Evolutionary conservation across 1,284 basidiomycete genomes (phyloP).

Genomic region (Sporisorium scitamineum): DNA sequence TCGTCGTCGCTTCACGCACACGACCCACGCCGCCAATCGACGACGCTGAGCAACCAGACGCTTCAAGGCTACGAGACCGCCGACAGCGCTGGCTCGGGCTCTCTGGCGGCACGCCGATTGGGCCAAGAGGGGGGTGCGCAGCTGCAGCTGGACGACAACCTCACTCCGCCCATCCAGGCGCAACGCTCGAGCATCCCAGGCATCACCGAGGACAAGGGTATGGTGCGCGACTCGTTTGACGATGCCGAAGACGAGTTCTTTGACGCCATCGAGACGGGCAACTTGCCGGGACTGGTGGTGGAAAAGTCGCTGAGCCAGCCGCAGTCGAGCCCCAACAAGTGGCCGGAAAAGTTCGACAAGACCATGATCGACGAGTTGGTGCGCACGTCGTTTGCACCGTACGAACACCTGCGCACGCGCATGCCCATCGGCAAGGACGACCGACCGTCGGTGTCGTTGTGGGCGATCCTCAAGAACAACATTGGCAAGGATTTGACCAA

Average conservation of each 20-base stretch:
- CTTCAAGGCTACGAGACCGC: constrained; percentile 20
- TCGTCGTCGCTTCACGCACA: constrained; percentile 8
- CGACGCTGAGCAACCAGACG: constrained; percentile 21
- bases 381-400: constrained; percentile 70
- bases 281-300: constrained; percentile 62
- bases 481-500: constrained; percentile 97
- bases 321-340: constrained; percentile 18
- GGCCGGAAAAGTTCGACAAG: constrained; percentile 50
- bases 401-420: constrained; percentile 76
- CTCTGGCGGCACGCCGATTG: constrained; percentile 42
- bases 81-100: constrained; percentile 13
- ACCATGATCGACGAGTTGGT: constrained; percentile 44
- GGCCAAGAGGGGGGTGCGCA: constrained; percentile 36
- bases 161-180: constrained; percentile 32
- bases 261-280: constrained; percentile 87
- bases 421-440: constrained; percentile 83
- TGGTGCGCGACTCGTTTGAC: constrained; percentile 70
- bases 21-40: constrained; percentile 27
- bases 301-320: constrained; percentile 50
- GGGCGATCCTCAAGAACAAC: constrained; percentile 94
- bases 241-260: constrained; percentile 98
- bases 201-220: constrained; percentile 32
- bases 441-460: constrained; percentile 88
- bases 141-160: constrained; percentile 38
- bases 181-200: constrained; percentile 28